Evolutionary conservation across 768 basidiomycete species (phyloP).

Genomic region (Strobilomyces echinocephalus): DNA sequence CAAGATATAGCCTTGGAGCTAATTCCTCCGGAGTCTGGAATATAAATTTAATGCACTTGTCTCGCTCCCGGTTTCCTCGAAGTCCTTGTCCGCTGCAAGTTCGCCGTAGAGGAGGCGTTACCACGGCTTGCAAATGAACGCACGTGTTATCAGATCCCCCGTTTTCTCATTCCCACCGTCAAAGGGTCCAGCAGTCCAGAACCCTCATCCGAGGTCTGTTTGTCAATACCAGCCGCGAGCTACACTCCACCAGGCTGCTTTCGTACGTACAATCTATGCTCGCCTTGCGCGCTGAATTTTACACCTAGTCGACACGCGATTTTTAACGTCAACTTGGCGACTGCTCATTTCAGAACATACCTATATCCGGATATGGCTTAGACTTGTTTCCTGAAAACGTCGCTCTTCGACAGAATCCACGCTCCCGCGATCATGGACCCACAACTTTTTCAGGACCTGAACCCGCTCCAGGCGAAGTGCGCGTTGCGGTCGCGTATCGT

Average conservation of each 20-base stretch:
- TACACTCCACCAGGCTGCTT: neutral
- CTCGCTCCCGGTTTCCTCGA: neutral
- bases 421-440: conserved; percentile 12
- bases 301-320: neutral
- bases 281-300: neutral
- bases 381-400: no score
- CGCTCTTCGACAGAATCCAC: neutral
- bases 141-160: neutral
- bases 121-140: neutral
- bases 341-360: neutral
- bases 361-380: no score
- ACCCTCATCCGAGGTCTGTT: neutral
- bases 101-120: neutral
- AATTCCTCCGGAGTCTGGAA: neutral
- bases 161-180: conserved; percentile 1
- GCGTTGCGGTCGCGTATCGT: conserved; percentile 35
- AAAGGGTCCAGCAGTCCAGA: conserved; percentile 7
- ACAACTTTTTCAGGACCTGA: conserved; percentile 2
- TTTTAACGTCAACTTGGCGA: neutral
- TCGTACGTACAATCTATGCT: conserved; percentile 11
- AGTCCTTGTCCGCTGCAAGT: neutral
- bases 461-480: conserved; percentile 29
- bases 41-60: neutral
- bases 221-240: neutral
- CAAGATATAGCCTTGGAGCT: no score